Base-by-base conservation (phyloP, 1,139 yeast species). In the Geotrichum aggregatum region DNA sequence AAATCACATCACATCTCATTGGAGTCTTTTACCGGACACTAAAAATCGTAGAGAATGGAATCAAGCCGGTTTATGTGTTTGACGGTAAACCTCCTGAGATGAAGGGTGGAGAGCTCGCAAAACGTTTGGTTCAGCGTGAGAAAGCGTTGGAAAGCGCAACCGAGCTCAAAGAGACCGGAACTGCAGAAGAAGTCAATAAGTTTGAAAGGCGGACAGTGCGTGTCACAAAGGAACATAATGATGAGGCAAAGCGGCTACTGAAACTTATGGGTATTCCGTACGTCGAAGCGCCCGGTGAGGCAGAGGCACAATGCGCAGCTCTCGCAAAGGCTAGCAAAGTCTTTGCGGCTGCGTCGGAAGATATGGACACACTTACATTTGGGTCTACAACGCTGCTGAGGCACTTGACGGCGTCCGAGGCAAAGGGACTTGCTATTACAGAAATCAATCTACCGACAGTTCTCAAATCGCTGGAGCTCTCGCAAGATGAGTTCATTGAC, bases 251-350 rank as follows among this genome's bases (percentile, higher is more conserved):
- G 66, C 75, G 78, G 58, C 71, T 92, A 55, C 73, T 92, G 53
- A 79, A 75, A 52, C 72, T 91, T 42, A 92, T 92, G 99, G 99
- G 99, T 1, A 85, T 92, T 42, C 99, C 99, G 0, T 87, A 74
- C 62, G 85, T 92, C 6, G 81, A 83, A 53, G 98, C 98, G 0
- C 98, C 99, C 0, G 85, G 96, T 67, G 99, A 92, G 69, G 99
- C 99, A 0, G 99, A 92, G 67, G 96, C 98, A 0, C 98, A 92
- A 64, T 92, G 98, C 73, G 98, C 98, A 0, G 95, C 83, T 59
- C 72, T 92, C 54, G 97, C 98, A 1, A 79, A 82, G 56, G 80
- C 82, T 14, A 97, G 95, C 3, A 71, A 71, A 53, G 98, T 92
- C 0, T 92, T 83, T 66, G 98, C 96, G 11, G 96, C 98, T 1